Percentiles rank a stretch among this genome's conserved stretches.
Evolutionary conservation across 139 green algal species (phyloP).

Genomic region (Tetraselmis chui): DNA sequence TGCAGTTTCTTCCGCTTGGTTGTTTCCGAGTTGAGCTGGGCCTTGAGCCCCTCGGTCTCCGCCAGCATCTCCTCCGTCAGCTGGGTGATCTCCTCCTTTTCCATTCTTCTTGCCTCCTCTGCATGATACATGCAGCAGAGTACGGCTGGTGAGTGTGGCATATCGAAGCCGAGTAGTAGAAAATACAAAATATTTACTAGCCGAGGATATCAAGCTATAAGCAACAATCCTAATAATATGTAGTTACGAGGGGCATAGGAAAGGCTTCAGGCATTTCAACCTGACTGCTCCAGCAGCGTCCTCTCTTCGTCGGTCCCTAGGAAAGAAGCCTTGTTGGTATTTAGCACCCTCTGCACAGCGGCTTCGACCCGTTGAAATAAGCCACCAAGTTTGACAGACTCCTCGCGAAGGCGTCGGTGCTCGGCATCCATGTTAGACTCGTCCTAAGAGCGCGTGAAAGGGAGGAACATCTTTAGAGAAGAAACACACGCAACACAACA

Average conservation of each 20-base stretch:
- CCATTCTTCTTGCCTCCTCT: neutral
- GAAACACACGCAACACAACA: too few species aligned
- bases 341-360: neutral
- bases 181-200: too few species aligned
- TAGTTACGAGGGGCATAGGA: too few species aligned
- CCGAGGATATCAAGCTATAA: too few species aligned
- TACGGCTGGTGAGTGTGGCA: too few species aligned
- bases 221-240: too few species aligned
- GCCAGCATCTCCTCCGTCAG: neutral
- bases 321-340: neutral
- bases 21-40: neutral
- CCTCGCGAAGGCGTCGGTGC: neutral
- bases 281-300: neutral
- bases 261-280: too few species aligned
- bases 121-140: too few species aligned
- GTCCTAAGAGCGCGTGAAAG: neutral
- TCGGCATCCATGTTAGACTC: neutral
- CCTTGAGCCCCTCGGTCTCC: neutral
- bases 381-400: neutral
- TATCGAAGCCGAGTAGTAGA: too few species aligned
- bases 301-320: neutral
- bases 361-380: neutral
- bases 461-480: too few species aligned
- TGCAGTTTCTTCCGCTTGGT: constrained; percentile 59
- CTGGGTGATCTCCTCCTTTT: neutral